Evolutionary conservation across 2,329 filamentous ascomycete genomes (phyloP), one percentile per base, ranked within the genome.

Genomic region (Neofusicoccum sp.): DNA sequence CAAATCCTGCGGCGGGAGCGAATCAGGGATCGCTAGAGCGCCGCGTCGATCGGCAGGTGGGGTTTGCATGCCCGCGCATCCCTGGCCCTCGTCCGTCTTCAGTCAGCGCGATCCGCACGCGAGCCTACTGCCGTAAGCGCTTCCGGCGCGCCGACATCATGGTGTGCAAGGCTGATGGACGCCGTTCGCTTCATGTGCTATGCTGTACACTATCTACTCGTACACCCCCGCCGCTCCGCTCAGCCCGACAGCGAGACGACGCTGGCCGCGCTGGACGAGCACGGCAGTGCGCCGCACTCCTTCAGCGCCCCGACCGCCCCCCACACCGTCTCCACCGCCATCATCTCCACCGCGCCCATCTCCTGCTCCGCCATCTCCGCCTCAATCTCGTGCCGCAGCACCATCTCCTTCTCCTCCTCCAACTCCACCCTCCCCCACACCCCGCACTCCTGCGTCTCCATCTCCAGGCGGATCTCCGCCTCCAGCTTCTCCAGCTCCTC

Each of bases 341-440:
- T 7, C 54, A 45, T 14, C 41, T 47, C 39, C 54, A 47, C 54
- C n/a, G n/a, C 41, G 14, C 45, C 54, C 54, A 58, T 58, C 41
- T 45, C 41, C 54, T 58, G 54, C 54, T 14, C 54, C 54, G 54
- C 54, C 54, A 58, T 58, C 41, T 45, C 54, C n/a, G 54, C 54
- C 54, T 58, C 54, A 16, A 58, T 58, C 29, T 58, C 39, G 29
- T 58, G 54, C 37, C 54, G 31, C 14, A 58, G 39, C n/a, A 58
- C n/a, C 36, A 58, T 41, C 28, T 45, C 31, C 41, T 47, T 36
- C 31, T 58, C 41, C 29, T 44, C 54, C n/a, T 36, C 41, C 39
- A 22, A n/a, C 31, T 36, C 41, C 11, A 28, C 54, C 31, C 29
- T 33, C 29, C 29, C n/a, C 39, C 28, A 58, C 54, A 34, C 7